Evolutionary conservation across 495 filamentous ascomycete species (phyloP).

Genomic region (Trichoderma virens): DNA sequence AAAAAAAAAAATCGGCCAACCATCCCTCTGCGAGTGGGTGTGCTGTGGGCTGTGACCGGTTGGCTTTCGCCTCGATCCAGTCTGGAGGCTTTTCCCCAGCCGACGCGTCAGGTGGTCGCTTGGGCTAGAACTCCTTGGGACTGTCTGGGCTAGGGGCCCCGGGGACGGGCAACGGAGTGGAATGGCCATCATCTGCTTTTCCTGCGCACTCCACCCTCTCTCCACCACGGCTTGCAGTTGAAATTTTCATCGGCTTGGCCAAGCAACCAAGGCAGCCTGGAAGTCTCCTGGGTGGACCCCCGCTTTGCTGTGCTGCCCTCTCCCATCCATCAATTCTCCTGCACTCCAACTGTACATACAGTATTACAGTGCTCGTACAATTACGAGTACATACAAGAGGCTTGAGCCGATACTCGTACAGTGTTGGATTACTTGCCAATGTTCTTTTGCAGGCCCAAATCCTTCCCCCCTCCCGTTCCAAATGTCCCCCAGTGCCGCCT

Average conservation of each 20-base stretch:
- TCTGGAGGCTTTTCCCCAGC: background rate
- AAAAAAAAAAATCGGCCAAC: slow-evolving; percentile 2
- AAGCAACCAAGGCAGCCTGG: background rate
- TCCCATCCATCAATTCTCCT: too few species aligned
- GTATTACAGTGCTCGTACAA: too few species aligned
- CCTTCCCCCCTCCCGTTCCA: too few species aligned
- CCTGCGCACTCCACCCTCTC: background rate
- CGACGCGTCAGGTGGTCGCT: slow-evolving; percentile 3
- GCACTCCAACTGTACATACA: background rate
- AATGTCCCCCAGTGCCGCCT: too few species aligned
- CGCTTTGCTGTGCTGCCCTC: background rate
- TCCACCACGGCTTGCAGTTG: background rate
- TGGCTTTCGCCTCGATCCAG: slow-evolving; percentile 4
- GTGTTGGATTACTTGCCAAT: too few species aligned
- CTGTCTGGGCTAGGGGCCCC: background rate
- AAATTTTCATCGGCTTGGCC: background rate
- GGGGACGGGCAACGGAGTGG: background rate
- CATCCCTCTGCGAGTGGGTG: background rate
- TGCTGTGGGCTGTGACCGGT: background rate
- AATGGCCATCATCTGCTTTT: background rate
- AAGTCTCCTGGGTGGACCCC: background rate
- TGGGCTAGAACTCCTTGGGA: background rate
- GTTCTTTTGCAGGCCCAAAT: too few species aligned
- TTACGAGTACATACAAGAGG: too few species aligned
- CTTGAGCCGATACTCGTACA: too few species aligned